Evolutionary conservation across 2,329 filamentous ascomycete species (phyloP).

Genomic region (Coleophoma cylindrospora): DNA sequence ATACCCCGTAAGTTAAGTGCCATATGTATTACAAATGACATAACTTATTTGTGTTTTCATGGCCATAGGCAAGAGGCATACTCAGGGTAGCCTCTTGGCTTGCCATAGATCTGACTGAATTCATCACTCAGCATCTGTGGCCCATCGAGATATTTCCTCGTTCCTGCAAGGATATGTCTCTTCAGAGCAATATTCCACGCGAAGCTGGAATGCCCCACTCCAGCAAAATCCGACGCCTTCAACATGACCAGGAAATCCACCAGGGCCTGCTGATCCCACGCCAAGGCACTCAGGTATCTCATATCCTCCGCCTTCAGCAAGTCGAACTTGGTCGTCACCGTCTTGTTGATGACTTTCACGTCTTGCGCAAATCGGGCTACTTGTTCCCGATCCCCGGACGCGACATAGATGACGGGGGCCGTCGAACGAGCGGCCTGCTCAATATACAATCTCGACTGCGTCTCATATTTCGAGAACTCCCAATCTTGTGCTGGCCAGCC

Average conservation of each 20-base stretch:
- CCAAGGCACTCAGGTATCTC: slow-evolving; percentile 1
- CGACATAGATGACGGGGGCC: slow-evolving; percentile 5
- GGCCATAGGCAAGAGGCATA: slow-evolving; percentile 21
- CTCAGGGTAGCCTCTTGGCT: slow-evolving; percentile 10
- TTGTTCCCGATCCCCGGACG: slow-evolving; percentile 4
- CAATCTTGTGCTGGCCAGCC: slow-evolving; percentile 13
- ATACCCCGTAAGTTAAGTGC: too few relatives aligned
- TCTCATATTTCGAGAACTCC: slow-evolving; percentile 15
- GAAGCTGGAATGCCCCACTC: slow-evolving; percentile 7
- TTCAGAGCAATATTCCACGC: slow-evolving; percentile 9
- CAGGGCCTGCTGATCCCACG: slow-evolving; percentile 10
- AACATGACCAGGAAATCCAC: slow-evolving; percentile 11
- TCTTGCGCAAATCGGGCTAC: slow-evolving; percentile 4
- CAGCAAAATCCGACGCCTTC: slow-evolving; percentile 6
- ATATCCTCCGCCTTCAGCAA: slow-evolving; percentile 1
- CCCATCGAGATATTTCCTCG: slow-evolving; percentile 12
- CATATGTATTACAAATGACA: too few relatives aligned
- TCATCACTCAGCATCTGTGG: slow-evolving; percentile 18
- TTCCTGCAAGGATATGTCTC: slow-evolving; percentile 6
- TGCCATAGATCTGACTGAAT: slow-evolving; percentile 19
- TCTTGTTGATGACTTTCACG: slow-evolving; percentile 1
- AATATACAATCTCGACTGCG: slow-evolving; percentile 3
- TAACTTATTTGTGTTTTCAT: not conserved
- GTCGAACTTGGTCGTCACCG: slow-evolving; percentile 6
- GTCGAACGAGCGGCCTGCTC: not conserved